Evolutionary conservation across 2,329 filamentous ascomycete species (phyloP).

Genomic region (Samsoniella hepiali): DNA sequence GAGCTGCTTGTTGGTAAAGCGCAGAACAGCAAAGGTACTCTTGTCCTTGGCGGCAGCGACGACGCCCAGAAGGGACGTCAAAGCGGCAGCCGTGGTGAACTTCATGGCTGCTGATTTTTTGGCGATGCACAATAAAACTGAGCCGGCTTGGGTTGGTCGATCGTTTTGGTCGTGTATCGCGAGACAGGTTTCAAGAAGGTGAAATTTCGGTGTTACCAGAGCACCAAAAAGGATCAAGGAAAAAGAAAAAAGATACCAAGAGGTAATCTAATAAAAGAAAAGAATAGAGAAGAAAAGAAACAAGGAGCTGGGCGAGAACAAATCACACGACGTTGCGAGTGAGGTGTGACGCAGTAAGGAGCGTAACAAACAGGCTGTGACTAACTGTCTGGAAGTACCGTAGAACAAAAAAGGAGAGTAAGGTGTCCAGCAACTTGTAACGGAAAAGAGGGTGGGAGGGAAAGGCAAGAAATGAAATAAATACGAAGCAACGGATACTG

Average conservation of each 20-base stretch:
- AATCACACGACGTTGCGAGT: slow-evolving; percentile 19
- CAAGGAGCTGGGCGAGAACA: slow-evolving; percentile 13
- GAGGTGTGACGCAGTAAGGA: slow-evolving; percentile 19
- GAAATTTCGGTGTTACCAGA: slow-evolving; percentile 16
- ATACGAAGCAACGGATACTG: background rate
- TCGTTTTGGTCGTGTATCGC: background rate
- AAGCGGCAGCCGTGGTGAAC: slow-evolving; percentile 28
- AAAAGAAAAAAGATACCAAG: background rate
- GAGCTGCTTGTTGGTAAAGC: slow-evolving; percentile 64
- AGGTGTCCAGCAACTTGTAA: slow-evolving; percentile 18
- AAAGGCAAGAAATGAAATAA: background rate
- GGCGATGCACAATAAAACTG: background rate
- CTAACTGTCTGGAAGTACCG: background rate
- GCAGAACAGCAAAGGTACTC: slow-evolving; percentile 65
- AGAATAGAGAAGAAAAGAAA: slow-evolving; percentile 3
- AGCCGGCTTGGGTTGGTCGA: background rate
- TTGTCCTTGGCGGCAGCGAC: slow-evolving; percentile 41
- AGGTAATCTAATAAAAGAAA: background rate
- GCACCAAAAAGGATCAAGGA: background rate
- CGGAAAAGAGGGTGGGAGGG: slow-evolving; percentile 5
- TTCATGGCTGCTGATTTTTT: slow-evolving; percentile 33
- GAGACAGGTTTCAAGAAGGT: background rate
- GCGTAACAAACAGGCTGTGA: slow-evolving; percentile 11
- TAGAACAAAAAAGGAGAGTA: slow-evolving; percentile 13
- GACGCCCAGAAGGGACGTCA: slow-evolving; percentile 39